Evolutionary conservation across 2,329 filamentous ascomycete genomes (phyloP).

Genomic region (Ceratocystis lukuohia): DNA sequence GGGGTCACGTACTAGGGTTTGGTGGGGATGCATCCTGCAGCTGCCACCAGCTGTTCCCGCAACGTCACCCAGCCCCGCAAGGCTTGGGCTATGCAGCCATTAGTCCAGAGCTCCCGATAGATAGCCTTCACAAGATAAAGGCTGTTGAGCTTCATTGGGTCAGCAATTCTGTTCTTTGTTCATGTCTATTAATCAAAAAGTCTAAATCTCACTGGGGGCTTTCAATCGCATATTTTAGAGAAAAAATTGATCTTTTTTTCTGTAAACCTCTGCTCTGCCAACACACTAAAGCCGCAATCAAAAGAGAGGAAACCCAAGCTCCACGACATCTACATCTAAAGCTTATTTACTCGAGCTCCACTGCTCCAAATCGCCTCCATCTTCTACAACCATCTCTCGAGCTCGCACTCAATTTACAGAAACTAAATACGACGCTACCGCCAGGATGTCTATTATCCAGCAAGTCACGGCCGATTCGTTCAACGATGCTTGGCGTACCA

Average conservation of each 20-base stretch:
- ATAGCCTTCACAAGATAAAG: neutral
- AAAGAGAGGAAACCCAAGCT: neutral
- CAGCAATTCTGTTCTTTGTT: neutral
- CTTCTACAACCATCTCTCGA: neutral
- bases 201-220: neutral
- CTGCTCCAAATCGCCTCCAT: neutral
- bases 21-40: neutral
- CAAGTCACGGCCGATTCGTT: constrained; percentile 48
- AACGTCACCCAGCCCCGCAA: constrained; percentile 14
- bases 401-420: neutral
- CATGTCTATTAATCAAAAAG: neutral
- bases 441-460: constrained; percentile 52
- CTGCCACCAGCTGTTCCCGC: neutral
- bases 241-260: neutral
- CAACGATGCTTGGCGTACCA: constrained; percentile 63
- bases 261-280: neutral
- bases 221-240: neutral
- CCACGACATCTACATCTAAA: constrained; percentile 6
- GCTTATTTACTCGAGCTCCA: constrained; percentile 14
- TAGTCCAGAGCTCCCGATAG: constrained; percentile 4
- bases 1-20: neutral
- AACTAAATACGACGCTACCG: neutral
- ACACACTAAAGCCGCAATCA: constrained; percentile 6
- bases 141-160: neutral
- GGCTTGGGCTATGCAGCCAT: constrained; percentile 11